Conservation (phyloP, 225 moss, liverwort and hornwort species). For the Lunularia cruciata region DNA sequence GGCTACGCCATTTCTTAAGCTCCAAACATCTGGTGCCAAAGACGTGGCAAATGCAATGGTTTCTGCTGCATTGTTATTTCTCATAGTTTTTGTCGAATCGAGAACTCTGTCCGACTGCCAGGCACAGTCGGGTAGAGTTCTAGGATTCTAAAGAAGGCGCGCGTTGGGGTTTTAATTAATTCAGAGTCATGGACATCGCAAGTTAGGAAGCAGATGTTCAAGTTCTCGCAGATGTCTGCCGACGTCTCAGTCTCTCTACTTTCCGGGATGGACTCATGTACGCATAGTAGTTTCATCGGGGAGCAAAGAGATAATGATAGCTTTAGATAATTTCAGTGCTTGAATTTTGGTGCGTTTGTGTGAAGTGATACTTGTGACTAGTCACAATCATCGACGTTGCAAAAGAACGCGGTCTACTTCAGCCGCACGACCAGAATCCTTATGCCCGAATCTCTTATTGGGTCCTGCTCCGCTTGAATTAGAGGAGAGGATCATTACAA, state of each 20-base stretch:
- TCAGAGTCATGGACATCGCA: neutral
- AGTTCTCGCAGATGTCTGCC: neutral
- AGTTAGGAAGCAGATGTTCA: neutral
- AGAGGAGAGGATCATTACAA: neutral
- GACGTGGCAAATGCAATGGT: neutral
- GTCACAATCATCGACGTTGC: neutral
- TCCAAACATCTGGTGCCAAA: neutral
- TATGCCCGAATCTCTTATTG: neutral
- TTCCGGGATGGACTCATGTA: neutral
- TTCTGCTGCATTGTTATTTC: neutral
- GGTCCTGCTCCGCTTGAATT: conserved; percentile 11
- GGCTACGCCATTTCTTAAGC: neutral
- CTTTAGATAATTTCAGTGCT: neutral
- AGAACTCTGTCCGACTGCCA: neutral
- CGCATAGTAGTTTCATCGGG: neutral
- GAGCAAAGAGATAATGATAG: neutral
- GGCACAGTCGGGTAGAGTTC: too few relatives aligned
- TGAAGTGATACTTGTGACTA: neutral
- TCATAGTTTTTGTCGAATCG: neutral
- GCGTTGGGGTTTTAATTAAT: neutral
- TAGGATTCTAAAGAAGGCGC: too few relatives aligned
- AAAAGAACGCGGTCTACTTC: neutral
- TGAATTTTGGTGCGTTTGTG: neutral
- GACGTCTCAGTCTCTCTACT: neutral
- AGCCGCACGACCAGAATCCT: neutral